These are phyloP conservation scores for Trametes pubescens DNA, from an alignment of 1,284 basidiomycete genomes.

Conservation along the genomic window DNA sequence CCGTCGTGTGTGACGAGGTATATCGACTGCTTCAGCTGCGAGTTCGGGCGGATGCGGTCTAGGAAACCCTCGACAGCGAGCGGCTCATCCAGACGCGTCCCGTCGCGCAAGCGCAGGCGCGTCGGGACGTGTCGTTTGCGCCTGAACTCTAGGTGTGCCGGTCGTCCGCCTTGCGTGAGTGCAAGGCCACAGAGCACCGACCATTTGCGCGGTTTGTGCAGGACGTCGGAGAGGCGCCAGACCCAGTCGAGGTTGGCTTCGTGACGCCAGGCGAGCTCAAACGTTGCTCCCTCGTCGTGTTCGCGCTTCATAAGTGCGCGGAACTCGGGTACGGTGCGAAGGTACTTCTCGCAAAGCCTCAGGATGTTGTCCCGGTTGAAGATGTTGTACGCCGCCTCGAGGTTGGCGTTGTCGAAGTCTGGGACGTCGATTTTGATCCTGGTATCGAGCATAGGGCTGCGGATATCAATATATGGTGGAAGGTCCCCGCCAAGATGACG, in stretches of 20 bases:
- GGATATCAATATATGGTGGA: slow-evolving; percentile 55
- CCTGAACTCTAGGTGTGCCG: slow-evolving; percentile 76
- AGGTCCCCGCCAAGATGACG: slow-evolving; percentile 60
- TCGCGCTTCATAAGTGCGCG: slow-evolving; percentile 63
- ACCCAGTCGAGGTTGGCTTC: slow-evolving; percentile 84
- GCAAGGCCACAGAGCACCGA: slow-evolving; percentile 77
- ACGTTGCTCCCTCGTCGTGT: slow-evolving; percentile 59
- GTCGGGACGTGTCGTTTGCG: slow-evolving; percentile 71
- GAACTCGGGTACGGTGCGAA: slow-evolving; percentile 68
- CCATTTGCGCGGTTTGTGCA: slow-evolving; percentile 72
- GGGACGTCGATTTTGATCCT: slow-evolving; percentile 74
- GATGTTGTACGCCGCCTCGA: slow-evolving; percentile 50
- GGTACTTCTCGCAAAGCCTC: slow-evolving; percentile 60
- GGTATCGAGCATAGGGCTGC: slow-evolving; percentile 58
- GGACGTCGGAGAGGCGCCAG: slow-evolving; percentile 71
- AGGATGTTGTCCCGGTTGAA: slow-evolving; percentile 70
- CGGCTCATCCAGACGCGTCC: slow-evolving; percentile 70
- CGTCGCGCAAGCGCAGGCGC: slow-evolving; percentile 61
- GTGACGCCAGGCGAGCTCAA: slow-evolving; percentile 81
- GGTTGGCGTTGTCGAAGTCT: slow-evolving; percentile 46
- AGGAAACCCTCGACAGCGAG: slow-evolving; percentile 83
- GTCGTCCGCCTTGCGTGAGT: slow-evolving; percentile 61
- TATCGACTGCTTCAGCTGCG: slow-evolving; percentile 64
- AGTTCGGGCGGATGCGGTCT: slow-evolving; percentile 71
- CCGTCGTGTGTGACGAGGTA: slow-evolving; percentile 82